Conservation (phyloP, 208 protist species). For the Acanthamoeba triangularis region DNA sequence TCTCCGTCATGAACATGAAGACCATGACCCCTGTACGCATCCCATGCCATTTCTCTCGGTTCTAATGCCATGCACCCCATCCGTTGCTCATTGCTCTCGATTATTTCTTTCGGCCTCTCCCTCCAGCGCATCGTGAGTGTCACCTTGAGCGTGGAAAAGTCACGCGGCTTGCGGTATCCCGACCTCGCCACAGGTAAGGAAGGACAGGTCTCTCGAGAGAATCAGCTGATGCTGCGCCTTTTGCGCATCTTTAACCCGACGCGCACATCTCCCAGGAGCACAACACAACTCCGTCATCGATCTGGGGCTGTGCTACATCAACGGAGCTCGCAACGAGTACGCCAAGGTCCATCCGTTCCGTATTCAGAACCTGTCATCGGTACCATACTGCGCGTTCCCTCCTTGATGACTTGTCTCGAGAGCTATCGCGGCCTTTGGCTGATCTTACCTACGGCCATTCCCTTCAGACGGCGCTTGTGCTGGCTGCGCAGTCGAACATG, state of each 20-base stretch:
- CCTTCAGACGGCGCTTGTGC: conserved; percentile 35
- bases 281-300: conserved; percentile 36
- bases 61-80: background rate
- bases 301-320: conserved; percentile 75
- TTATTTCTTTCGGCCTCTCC: background rate
- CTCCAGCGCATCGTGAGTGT: conserved; percentile 33
- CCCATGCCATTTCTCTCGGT: background rate
- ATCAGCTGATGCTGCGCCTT: background rate
- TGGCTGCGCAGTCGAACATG: conserved; percentile 81
- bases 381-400: background rate
- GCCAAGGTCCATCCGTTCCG: conserved; percentile 74
- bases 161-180: conserved; percentile 32
- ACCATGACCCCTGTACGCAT: conserved; percentile 60
- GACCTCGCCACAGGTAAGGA: conserved; percentile 16
- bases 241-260: background rate
- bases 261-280: background rate
- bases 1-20: conserved; percentile 76
- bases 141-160: conserved; percentile 55
- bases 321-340: conserved; percentile 72
- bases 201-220: too few species aligned
- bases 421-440: background rate
- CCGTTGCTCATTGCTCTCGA: background rate
- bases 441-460: background rate
- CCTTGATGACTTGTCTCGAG: conserved; percentile 55
- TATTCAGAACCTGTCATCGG: conserved; percentile 77